Percentiles rank a stretch among this genome's conserved stretches.
Evolutionary conservation across 495 filamentous ascomycete species (phyloP).

Genomic region (Penicillium psychrofluorescens): DNA sequence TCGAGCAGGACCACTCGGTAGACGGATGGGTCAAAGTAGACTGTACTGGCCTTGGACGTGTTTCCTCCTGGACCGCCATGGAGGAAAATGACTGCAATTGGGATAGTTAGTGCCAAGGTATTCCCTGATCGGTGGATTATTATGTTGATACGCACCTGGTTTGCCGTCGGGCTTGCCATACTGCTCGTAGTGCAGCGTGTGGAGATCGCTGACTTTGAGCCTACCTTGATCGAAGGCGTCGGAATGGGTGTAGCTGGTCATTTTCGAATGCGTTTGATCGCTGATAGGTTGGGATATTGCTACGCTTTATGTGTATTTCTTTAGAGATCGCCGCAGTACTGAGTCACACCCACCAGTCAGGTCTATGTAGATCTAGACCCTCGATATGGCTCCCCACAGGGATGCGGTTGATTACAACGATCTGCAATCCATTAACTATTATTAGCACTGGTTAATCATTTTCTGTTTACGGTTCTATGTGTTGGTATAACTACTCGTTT

Average conservation of each 20-base stretch:
- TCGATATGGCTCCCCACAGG: too few species aligned
- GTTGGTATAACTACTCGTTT: too few species aligned
- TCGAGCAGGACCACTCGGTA: constrained; percentile 40
- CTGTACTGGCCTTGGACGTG: constrained; percentile 25
- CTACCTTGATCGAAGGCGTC: constrained; percentile 18
- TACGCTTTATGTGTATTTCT: too few species aligned
- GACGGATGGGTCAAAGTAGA: constrained; percentile 36
- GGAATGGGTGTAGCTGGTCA: constrained; percentile 11
- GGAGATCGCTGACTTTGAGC: constrained; percentile 28
- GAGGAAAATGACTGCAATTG: constrained; percentile 28
- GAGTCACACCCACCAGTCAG: too few species aligned
- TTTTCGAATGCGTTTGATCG: not conserved
- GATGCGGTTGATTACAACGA: too few species aligned
- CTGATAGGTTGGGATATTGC: too few species aligned
- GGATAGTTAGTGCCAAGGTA: not conserved
- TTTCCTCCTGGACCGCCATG: constrained; percentile 39
- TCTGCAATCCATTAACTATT: too few species aligned
- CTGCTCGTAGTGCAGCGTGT: constrained; percentile 36
- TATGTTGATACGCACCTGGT: constrained; percentile 1
- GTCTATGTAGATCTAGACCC: too few species aligned
- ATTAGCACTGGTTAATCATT: too few species aligned
- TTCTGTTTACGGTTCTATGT: too few species aligned
- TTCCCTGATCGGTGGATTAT: not conserved
- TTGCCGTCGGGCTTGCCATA: constrained; percentile 31
- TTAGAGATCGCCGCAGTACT: too few species aligned